phyloP scores from a whole-genome alignment of 192 early-diverging fungal species.

The Phycomyces blakesleeanus region DNA sequence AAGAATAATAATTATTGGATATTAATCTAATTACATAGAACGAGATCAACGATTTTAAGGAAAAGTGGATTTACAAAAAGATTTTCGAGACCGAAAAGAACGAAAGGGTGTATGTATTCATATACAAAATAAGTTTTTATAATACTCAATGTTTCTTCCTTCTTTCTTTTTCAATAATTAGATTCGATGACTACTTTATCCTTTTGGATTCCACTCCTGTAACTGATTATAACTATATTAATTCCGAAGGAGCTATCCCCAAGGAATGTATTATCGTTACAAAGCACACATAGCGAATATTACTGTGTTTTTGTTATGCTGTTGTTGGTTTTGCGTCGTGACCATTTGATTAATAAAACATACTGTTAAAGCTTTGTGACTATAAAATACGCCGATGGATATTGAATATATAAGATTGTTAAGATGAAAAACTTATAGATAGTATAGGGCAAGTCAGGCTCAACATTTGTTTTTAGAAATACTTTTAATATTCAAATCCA shows the following conservation, averaged over 20 bases:
- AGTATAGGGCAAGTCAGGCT: too few relatives aligned
- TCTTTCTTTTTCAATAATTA: slow-evolving; percentile 22
- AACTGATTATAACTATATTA: slow-evolving; percentile 59
- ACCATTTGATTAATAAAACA: too few relatives aligned
- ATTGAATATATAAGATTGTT: too few relatives aligned
- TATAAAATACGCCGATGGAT: too few relatives aligned
- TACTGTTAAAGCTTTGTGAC: too few relatives aligned
- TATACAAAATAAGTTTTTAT: neutral
- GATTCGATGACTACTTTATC: slow-evolving; percentile 61
- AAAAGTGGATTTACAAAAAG: slow-evolving; percentile 80
- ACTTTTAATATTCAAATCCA: too few relatives aligned
- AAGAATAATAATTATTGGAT: neutral
- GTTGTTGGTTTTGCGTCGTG: too few relatives aligned
- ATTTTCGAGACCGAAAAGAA: slow-evolving; percentile 73
- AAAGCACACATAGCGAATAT: neutral
- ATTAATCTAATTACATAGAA: slow-evolving; percentile 31
- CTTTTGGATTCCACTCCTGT: slow-evolving; percentile 50
- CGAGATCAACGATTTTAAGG: slow-evolving; percentile 82
- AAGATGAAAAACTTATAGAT: too few relatives aligned
- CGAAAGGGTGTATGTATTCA: slow-evolving; percentile 48
- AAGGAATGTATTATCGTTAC: slow-evolving; percentile 30
- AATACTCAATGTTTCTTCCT: neutral
- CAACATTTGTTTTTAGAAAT: too few relatives aligned
- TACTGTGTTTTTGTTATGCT: neutral
- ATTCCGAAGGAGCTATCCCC: slow-evolving; percentile 50